Evolutionary conservation across 192 early-diverging fungal species (phyloP), one percentile per base, ranked within the genome.

Genomic region (Rhizophlyctis rosea): DNA sequence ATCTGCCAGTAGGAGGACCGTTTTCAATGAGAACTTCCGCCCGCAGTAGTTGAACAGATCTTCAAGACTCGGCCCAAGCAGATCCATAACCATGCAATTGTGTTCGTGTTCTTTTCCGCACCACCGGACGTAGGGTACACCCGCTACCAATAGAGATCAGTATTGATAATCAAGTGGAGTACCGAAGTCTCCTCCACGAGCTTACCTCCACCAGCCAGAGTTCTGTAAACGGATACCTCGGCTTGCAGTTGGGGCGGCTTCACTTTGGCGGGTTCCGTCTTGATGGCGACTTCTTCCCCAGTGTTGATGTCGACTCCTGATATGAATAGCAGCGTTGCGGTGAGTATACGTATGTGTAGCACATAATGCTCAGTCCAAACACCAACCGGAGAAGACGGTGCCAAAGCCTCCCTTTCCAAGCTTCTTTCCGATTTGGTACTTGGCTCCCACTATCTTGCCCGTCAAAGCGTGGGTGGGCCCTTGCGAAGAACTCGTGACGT

Each of bases 221-320:
- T 76, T 68, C 90, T 92, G 81, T 96, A 96, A 29, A 98, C 92
- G 70, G 87, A 83, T 33, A 91, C 86, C 68, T 98, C 95, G 72
- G 94, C 95, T 73, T 95, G 93, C 11, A 98, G 80, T 70, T 96
- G 94, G 50, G 92, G 92, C 61, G 96, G 94, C 70, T 90, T 89
- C 28, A 93, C 91, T 76, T 89, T 89, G 48, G 89, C 83, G 16
- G 86, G 85, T 78, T 98, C 95, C 30, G 96, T 81, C 77, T 98
- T 98, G 74, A 95, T 91, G 34, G 94, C 95, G 14, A 98, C 91
- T 71, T 96, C 91, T 68, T 98, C 92, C 57, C 88, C 88, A 48
- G 87, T 91, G 64, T 88, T 78, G 23, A 91, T 74, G 67, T 89
- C 91, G 31, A 87, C 87, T 3, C 90, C 91, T 86, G 52, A 5